These are phyloP conservation scores for Dactylorhiza incarnata DNA, from an alignment of 106 monocot genomes.

Conservation along the genomic window DNA sequence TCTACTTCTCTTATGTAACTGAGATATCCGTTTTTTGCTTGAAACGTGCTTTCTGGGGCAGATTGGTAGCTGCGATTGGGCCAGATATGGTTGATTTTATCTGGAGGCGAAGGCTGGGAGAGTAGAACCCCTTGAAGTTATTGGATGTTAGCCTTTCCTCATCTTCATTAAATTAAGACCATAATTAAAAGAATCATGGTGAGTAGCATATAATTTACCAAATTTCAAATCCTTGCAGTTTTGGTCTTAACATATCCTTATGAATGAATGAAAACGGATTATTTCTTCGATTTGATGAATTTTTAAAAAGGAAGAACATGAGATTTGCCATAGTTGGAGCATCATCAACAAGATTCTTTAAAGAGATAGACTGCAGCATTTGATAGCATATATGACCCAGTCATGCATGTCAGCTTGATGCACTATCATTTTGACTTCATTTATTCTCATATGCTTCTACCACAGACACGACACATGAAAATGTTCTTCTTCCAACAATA, in stretches of 20 bases:
- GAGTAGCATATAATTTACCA: too few species aligned
- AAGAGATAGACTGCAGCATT: background rate
- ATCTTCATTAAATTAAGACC: too few species aligned
- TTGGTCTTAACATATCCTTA: constrained; percentile 1
- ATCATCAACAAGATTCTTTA: background rate
- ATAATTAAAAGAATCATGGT: too few species aligned
- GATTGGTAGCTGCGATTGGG: too few species aligned
- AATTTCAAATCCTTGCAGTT: too few species aligned
- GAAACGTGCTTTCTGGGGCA: too few species aligned
- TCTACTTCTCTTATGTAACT: background rate
- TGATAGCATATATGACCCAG: background rate
- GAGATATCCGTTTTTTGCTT: too few species aligned
- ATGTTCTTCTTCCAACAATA: background rate
- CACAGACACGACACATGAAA: background rate
- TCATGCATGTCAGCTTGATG: background rate
- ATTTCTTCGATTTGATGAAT: background rate
- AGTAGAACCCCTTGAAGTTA: too few species aligned
- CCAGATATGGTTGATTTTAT: too few species aligned
- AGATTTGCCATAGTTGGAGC: background rate
- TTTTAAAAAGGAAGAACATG: constrained; percentile 6
- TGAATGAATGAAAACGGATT: background rate
- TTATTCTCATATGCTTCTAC: background rate
- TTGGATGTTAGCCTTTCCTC: too few species aligned
- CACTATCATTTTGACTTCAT: background rate
- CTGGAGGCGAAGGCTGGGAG: too few species aligned